Evolutionary conservation across 495 filamentous ascomycete species (phyloP), one percentile per base, ranked within the genome.

Genomic region (Evansstolkia leycettana): DNA sequence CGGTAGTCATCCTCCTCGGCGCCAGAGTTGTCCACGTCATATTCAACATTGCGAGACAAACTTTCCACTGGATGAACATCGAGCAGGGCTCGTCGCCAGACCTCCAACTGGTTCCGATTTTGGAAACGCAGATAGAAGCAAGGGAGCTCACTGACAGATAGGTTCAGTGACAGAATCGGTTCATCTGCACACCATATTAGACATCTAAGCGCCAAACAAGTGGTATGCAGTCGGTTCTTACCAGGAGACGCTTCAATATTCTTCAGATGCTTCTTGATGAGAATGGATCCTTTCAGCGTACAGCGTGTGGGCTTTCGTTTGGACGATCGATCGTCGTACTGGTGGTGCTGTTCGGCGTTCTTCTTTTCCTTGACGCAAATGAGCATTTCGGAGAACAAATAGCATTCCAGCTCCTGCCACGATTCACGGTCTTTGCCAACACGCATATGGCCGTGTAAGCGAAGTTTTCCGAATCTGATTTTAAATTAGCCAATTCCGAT

Each of bases 281-380:
- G 67, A 37, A 99, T 99, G 2, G 92, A 96, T 6, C 90, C 90
- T 60, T 99, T 99, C 23, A 99, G 64, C 5, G 87, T 94, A 60
- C 78, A 94, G 36, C 84, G 76, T 2, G 71, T 77, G 5, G 70
- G 55, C 54, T 82, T 90, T 30, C 62, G 68, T 47, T 64, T 68
- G 17, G 65, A 51, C n/a, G 58, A 53, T 3, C 67, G 67, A 11
- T 76, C 73, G 19, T 70, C 64, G 16, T 62, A 63, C 17, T 73
- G 72, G 25, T 75, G 72, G 43, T 78, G 69, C 38, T 54, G 55
- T 5, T 71, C 67, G 3, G 64, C 43, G 17, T 67, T 56, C 56
- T 87, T 92, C 71, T 94, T 95, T 51, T 96, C 90, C 59, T 95
- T 99, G 40, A 96, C 86, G 54, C 90, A 99, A 43, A 99, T 99